A percentile compares a stretch with the other conserved stretches of the same genome.
Evolutionary conservation across 345 rosid species (phyloP).

Genomic region (Geranium brycei): DNA sequence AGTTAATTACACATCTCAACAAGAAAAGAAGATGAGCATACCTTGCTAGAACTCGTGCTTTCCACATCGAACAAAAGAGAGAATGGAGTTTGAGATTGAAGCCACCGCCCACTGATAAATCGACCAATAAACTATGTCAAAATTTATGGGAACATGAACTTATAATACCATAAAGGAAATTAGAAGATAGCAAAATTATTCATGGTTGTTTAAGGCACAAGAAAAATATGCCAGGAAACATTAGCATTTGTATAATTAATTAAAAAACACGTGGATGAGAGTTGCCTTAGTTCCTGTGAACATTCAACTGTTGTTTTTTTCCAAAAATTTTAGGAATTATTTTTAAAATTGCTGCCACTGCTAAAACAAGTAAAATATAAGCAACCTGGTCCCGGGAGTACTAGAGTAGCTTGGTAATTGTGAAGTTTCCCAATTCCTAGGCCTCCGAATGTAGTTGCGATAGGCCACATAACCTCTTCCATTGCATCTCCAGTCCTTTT

Average conservation of each 20-base stretch:
- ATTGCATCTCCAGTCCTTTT: slow-evolving; percentile 88
- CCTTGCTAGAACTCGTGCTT: slow-evolving; percentile 74
- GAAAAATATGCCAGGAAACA: not conserved
- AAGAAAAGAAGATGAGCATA: slow-evolving; percentile 16
- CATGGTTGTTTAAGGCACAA: not conserved
- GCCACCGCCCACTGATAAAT: slow-evolving; percentile 93
- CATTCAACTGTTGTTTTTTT: not conserved
- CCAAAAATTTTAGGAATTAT: too few species aligned
- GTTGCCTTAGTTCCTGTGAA: not conserved
- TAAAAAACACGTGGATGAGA: not conserved
- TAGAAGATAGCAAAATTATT: slow-evolving; percentile 10
- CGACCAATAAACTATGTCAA: slow-evolving; percentile 85
- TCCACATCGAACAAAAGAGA: slow-evolving; percentile 59
- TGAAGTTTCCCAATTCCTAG: slow-evolving; percentile 64
- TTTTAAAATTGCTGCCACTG: not conserved
- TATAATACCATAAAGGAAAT: slow-evolving; percentile 20
- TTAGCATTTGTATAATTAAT: not conserved
- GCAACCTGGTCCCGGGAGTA: slow-evolving; percentile 85
- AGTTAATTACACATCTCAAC: not conserved
- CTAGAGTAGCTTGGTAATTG: slow-evolving; percentile 49
- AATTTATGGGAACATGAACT: slow-evolving; percentile 40
- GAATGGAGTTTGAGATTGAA: slow-evolving; percentile 49
- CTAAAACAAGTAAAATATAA: slow-evolving; percentile 2
- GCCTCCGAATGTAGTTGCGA: slow-evolving; percentile 73
- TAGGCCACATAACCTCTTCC: slow-evolving; percentile 77